phyloP scores from a whole-genome alignment of 371 early-diverging fungal species.

The Apophysomyces trapeziformis region DNA sequence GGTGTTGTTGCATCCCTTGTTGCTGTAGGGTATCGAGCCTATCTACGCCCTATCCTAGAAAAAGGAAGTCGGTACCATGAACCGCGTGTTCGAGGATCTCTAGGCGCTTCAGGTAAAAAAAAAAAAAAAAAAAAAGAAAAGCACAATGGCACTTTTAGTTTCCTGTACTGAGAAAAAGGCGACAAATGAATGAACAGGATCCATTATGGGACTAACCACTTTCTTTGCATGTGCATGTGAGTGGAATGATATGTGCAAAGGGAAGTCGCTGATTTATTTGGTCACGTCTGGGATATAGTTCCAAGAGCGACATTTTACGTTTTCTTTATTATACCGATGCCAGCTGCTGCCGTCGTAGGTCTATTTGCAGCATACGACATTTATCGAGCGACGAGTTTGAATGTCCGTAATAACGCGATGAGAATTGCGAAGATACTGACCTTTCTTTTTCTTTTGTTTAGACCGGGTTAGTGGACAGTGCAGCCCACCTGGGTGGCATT shows the following conservation, averaged over 20 bases:
- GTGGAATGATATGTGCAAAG: conserved; percentile 4
- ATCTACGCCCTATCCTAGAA: conserved; percentile 38
- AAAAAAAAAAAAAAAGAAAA: not conserved
- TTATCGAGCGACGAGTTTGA: conserved; percentile 41
- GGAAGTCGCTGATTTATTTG: too few species aligned
- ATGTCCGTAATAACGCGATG: conserved; percentile 25
- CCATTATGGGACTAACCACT: conserved; percentile 50
- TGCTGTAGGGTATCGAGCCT: conserved; percentile 34
- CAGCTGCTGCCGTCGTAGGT: conserved; percentile 57
- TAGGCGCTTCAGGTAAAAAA: conserved; percentile 51
- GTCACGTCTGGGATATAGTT: conserved; percentile 22
- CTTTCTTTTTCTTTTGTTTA: conserved; percentile 8
- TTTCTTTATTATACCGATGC: conserved; percentile 65
- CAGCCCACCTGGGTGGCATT: conserved; percentile 63
- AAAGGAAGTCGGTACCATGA: conserved; percentile 8
- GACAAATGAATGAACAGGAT: conserved; percentile 20
- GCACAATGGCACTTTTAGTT: not conserved
- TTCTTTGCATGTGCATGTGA: conserved; percentile 58
- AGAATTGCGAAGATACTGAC: not conserved
- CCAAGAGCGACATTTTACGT: conserved; percentile 57
- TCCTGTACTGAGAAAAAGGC: not conserved
- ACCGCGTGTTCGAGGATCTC: conserved; percentile 22
- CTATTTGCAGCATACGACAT: conserved; percentile 45
- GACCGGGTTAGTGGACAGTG: conserved; percentile 57
- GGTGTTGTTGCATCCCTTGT: conserved; percentile 36